Conservation (phyloP, 1,284 basidiomycete species). For the Ustilago sp. region DNA sequence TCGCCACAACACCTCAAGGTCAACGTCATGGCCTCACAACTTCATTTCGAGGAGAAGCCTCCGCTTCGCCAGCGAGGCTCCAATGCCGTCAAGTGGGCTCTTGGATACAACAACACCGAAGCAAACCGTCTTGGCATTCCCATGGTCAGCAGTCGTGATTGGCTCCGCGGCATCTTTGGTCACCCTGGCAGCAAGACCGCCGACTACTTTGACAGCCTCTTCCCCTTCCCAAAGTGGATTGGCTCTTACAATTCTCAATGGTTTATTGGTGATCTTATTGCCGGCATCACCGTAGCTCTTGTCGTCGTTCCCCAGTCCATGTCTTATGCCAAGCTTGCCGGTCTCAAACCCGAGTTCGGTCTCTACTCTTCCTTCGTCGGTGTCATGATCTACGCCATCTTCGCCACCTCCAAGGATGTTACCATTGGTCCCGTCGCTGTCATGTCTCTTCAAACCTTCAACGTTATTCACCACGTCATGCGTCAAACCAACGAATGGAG, state of each 20-base stretch:
- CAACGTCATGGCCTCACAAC: constrained; percentile 31
- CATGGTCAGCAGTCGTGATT: constrained; percentile 64
- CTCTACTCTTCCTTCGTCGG: constrained; percentile 96
- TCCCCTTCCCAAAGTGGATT: constrained; percentile 70
- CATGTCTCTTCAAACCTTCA: constrained; percentile 91
- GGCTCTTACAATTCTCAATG: constrained; percentile 69
- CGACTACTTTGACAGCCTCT: constrained; percentile 65
- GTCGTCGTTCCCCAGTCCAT: constrained; percentile 70
- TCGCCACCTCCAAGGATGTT: constrained; percentile 69
- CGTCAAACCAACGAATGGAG: constrained; percentile 27
- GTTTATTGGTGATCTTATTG: constrained; percentile 69
- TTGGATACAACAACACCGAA: constrained; percentile 64
- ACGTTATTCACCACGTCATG: constrained; percentile 69
- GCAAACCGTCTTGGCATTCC: constrained; percentile 66
- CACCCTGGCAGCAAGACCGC: constrained; percentile 44
- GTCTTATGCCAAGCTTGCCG: constrained; percentile 80
- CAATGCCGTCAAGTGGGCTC: constrained; percentile 45
- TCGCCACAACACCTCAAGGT: constrained; percentile 8
- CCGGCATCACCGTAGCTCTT: constrained; percentile 70
- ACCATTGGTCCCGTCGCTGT: constrained; percentile 76
- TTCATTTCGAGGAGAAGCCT: constrained; percentile 21
- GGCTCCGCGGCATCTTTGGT: constrained; percentile 48
- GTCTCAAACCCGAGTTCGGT: constrained; percentile 86
- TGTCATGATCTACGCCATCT: constrained; percentile 76
- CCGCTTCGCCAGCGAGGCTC: constrained; percentile 24